phyloP scores from a whole-genome alignment of 345 rosid species.

The Mangifera indica region DNA sequence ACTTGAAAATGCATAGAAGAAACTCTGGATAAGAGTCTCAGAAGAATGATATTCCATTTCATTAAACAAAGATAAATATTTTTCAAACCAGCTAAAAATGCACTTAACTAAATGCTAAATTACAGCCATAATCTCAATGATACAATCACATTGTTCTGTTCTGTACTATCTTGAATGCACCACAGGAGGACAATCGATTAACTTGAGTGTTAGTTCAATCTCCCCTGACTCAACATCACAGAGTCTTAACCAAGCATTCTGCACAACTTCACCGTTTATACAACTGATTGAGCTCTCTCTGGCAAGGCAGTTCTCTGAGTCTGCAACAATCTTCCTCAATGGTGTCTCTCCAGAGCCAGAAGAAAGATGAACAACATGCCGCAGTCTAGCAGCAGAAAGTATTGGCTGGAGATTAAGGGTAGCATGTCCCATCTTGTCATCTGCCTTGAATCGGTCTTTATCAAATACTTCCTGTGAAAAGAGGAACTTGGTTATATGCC shows the following conservation, averaged over 20 bases:
- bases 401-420: slow-evolving; percentile 80
- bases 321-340: slow-evolving; percentile 78
- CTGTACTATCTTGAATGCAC: slow-evolving; percentile 23
- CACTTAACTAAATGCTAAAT: background rate
- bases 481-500: background rate
- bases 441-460: slow-evolving; percentile 94
- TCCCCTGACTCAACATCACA: slow-evolving; percentile 89
- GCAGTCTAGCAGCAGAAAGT: slow-evolving; percentile 76
- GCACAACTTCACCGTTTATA: slow-evolving; percentile 77
- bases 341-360: slow-evolving; percentile 67
- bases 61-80: slow-evolving; percentile 1
- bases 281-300: slow-evolving; percentile 81
- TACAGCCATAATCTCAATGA: slow-evolving; percentile 7
- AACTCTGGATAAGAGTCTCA: too few relatives aligned
- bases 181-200: slow-evolving; percentile 45
- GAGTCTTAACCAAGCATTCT: slow-evolving; percentile 83
- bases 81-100: slow-evolving; percentile 8
- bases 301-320: slow-evolving; percentile 71
- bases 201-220: slow-evolving; percentile 74
- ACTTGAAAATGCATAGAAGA: too few relatives aligned
- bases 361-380: slow-evolving; percentile 64
- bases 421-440: slow-evolving; percentile 98
- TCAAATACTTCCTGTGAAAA: slow-evolving; percentile 86
- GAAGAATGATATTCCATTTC: background rate
- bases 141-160: background rate